Evolutionary conservation across 2,329 filamentous ascomycete species (phyloP).

Genomic region (Apiospora malaysiana): DNA sequence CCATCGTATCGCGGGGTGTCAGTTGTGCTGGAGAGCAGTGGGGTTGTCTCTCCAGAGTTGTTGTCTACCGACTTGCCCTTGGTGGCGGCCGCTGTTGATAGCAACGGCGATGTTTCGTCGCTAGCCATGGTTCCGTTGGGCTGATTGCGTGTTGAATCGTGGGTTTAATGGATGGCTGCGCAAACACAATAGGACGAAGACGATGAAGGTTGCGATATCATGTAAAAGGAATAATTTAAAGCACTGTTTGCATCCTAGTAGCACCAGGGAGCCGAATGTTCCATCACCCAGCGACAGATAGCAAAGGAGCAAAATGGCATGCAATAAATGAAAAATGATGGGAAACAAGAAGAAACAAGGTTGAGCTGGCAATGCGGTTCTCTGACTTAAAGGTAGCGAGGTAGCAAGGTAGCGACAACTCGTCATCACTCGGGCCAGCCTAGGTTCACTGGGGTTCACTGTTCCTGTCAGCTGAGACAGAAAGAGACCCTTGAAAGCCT

Average conservation of each 20-base stretch:
- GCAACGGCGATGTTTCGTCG: slow-evolving; percentile 52
- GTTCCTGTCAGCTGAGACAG: slow-evolving; percentile 19
- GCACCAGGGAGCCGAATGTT: not conserved
- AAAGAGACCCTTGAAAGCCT: slow-evolving; percentile 1
- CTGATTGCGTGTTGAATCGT: not conserved
- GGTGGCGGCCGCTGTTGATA: slow-evolving; percentile 40
- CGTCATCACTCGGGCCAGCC: slow-evolving; percentile 8
- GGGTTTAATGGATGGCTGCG: not conserved
- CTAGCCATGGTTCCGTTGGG: slow-evolving; percentile 46
- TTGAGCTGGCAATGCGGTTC: slow-evolving; percentile 4
- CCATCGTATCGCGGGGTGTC: slow-evolving; percentile 47
- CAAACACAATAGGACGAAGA: not conserved
- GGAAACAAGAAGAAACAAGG: slow-evolving; percentile 13
- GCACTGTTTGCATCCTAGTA: slow-evolving; percentile 6
- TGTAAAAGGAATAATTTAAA: slow-evolving; percentile 9
- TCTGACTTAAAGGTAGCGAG: slow-evolving; percentile 12
- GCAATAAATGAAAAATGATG: not conserved
- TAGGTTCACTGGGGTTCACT: not conserved
- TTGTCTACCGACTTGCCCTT: slow-evolving; percentile 34
- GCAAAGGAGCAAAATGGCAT: not conserved
- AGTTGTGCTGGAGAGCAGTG: slow-evolving; percentile 51
- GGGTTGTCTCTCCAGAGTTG: slow-evolving; percentile 53
- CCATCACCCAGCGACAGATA: not conserved
- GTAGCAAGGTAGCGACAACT: slow-evolving; percentile 19
- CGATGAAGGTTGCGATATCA: not conserved